These are phyloP conservation scores for Ceriops decandra DNA, from an alignment of 345 rosid genomes.

Conservation along the genomic window DNA sequence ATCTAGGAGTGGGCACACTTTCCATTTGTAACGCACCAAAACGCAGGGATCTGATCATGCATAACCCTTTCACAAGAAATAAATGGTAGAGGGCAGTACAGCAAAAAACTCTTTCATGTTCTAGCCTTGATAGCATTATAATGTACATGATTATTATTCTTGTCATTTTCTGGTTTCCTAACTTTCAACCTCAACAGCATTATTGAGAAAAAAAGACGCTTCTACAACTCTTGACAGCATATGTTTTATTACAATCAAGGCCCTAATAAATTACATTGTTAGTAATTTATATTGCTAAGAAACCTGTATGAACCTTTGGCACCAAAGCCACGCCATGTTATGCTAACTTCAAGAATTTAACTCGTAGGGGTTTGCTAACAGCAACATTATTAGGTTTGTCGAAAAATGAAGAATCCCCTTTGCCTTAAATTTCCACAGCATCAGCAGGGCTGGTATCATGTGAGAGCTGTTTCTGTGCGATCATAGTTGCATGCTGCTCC, in stretches of 20 bases:
- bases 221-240: background rate
- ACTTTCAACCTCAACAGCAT: background rate
- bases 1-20: too few relatives aligned
- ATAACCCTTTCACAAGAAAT: too few relatives aligned
- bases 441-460: background rate
- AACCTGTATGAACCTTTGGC: background rate
- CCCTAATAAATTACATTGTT: conserved; percentile 10
- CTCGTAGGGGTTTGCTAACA: background rate
- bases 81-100: too few relatives aligned
- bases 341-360: background rate
- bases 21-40: too few relatives aligned
- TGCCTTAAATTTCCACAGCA: background rate
- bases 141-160: too few relatives aligned
- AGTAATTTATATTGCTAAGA: background rate
- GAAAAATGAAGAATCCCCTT: background rate
- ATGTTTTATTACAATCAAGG: conserved; percentile 1
- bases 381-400: background rate
- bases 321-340: background rate
- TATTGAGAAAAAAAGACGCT: background rate
- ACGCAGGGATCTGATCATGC: too few relatives aligned
- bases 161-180: too few relatives aligned
- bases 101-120: too few relatives aligned
- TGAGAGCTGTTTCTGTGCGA: conserved; percentile 28
- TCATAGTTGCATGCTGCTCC: conserved; percentile 53
- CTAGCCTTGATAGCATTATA: too few relatives aligned